A percentile compares a stretch with the other conserved stretches of the same genome.
phyloP scores from a whole-genome alignment of 495 filamentous ascomycete species.

The Penicillium paradoxum region DNA sequence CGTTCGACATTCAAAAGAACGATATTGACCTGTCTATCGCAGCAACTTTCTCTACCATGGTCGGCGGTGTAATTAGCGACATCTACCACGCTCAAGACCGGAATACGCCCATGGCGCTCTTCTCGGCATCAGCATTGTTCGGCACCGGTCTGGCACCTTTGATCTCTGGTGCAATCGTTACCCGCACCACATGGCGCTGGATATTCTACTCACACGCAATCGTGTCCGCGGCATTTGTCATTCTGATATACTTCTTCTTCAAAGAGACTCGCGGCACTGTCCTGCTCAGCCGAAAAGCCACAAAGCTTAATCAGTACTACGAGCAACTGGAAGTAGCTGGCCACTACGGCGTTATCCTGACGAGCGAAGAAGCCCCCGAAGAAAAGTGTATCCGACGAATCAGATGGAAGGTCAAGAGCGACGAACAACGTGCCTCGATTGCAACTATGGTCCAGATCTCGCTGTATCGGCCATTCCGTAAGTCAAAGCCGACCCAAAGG shows the following conservation, averaged over 20 bases:
- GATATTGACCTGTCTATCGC: background rate
- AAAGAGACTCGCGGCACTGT: conserved; percentile 82
- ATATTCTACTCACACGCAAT: conserved; percentile 86
- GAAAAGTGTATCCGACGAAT: conserved; percentile 51
- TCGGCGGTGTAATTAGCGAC: conserved; percentile 86
- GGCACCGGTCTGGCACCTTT: conserved; percentile 83
- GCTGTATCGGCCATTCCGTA: conserved; percentile 68
- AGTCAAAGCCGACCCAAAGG: conserved; percentile 10
- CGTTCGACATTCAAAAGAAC: background rate
- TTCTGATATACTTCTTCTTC: conserved; percentile 61
- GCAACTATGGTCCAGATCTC: conserved; percentile 70
- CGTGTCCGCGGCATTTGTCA: conserved; percentile 56
- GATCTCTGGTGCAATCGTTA: conserved; percentile 63
- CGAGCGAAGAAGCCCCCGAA: conserved; percentile 21
- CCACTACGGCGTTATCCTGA: conserved; percentile 56
- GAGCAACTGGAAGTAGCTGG: conserved; percentile 63
- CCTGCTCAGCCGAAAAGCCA: conserved; percentile 72
- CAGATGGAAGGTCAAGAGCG: conserved; percentile 78
- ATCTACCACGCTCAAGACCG: conserved; percentile 75
- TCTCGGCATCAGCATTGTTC: conserved; percentile 67
- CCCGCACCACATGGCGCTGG: conserved; percentile 74
- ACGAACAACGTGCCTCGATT: conserved; percentile 72
- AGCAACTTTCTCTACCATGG: conserved; percentile 83
- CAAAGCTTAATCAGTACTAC: conserved; percentile 73
- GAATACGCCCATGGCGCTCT: conserved; percentile 88